Evolutionary conservation across 2,329 filamentous ascomycete genomes (phyloP).

Genomic region (Juglanconis oblonga): DNA sequence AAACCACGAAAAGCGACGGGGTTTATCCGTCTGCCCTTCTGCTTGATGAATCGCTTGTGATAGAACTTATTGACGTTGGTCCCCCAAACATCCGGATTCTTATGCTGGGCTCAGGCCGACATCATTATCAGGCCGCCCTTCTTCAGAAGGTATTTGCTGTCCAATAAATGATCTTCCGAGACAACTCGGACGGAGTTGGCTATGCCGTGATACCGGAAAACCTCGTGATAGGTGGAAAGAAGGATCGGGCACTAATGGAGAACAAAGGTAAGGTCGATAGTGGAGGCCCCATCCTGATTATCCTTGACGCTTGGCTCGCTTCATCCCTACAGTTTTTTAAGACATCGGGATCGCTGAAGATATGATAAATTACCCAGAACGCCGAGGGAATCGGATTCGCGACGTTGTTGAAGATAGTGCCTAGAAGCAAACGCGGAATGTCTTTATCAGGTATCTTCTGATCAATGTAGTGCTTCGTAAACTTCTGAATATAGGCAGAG

Average conservation of each 20-base stretch:
- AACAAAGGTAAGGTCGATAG: neutral
- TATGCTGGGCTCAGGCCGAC: conserved; percentile 28
- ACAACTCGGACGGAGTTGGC: conserved; percentile 31
- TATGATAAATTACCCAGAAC: conserved; percentile 13
- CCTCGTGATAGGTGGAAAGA: conserved; percentile 10
- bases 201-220: conserved; percentile 11
- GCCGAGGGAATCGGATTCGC: conserved; percentile 9
- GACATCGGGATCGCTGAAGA: conserved; percentile 1
- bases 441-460: conserved; percentile 2
- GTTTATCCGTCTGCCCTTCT: conserved; percentile 1
- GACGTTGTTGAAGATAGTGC: conserved; percentile 11
- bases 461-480: conserved; percentile 10
- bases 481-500: conserved; percentile 13
- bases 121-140: conserved; percentile 26
- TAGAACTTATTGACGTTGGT: conserved; percentile 24
- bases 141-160: conserved; percentile 22
- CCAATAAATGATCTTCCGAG: conserved; percentile 29
- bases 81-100: conserved; percentile 29
- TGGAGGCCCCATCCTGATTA: neutral
- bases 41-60: conserved; percentile 13
- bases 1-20: conserved; percentile 23
- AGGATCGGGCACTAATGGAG: conserved; percentile 10
- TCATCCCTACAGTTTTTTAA: neutral
- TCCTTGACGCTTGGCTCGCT: neutral
- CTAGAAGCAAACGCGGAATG: neutral